Percentiles rank a stretch among this genome's conserved stretches.
Evolutionary conservation across 1,284 basidiomycete species (phyloP).

Genomic region (Boletus smithii): DNA sequence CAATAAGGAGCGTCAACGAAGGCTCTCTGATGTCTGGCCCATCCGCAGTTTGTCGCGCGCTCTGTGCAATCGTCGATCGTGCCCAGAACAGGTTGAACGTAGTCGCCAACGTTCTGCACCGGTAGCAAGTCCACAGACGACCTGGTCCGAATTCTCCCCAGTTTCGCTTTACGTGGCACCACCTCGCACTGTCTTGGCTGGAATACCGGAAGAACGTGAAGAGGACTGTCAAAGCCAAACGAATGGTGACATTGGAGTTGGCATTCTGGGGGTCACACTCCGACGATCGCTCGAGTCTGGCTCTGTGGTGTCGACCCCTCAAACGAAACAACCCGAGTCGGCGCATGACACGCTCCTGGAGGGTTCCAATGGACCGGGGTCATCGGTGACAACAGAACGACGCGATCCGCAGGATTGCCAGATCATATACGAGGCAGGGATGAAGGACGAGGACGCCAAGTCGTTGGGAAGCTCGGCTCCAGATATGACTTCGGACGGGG

Average conservation of each 20-base stretch:
- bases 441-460: constrained; percentile 21
- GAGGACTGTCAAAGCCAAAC: constrained; percentile 26
- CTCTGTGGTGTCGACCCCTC: not conserved
- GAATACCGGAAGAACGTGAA: constrained; percentile 32
- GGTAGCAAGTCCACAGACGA: constrained; percentile 21
- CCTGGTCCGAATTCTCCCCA: constrained; percentile 33
- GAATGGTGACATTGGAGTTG: constrained; percentile 6
- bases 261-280: constrained; percentile 13
- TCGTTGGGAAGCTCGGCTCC: constrained; percentile 26
- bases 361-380: not conserved
- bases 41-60: constrained; percentile 20
- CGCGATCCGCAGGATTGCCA: not conserved
- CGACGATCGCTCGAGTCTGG: constrained; percentile 10
- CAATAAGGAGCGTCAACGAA: constrained; percentile 13
- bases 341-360: not conserved
- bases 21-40: constrained; percentile 23
- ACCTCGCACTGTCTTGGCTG: constrained; percentile 20
- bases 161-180: constrained; percentile 19
- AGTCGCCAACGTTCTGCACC: not conserved
- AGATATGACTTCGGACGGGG: constrained; percentile 28
- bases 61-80: constrained; percentile 10
- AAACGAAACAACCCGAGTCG: not conserved
- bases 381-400: not conserved
- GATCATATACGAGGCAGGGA: not conserved
- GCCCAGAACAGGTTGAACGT: constrained; percentile 4